Conservation (phyloP, 1,139 yeast species). For the Geotrichum europaeum region DNA sequence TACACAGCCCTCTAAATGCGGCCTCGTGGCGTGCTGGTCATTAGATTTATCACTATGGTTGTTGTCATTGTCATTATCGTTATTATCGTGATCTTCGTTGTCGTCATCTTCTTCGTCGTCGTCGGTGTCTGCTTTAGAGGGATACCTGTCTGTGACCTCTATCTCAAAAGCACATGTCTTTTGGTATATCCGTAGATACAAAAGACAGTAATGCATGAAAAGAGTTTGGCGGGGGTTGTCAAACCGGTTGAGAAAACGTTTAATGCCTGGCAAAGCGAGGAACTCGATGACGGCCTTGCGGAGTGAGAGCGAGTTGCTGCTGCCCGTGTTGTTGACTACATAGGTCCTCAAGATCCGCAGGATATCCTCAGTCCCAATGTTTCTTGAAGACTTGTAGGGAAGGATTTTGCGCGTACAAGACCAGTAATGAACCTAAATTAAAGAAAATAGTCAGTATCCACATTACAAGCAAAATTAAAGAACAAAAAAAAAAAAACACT, state of each 20-base stretch:
- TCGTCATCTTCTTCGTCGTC: slow-evolving; percentile 29
- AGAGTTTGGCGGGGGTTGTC: slow-evolving; percentile 29
- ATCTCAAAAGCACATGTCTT: slow-evolving; percentile 41
- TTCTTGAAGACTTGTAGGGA: slow-evolving; percentile 28
- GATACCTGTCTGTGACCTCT: slow-evolving; percentile 41
- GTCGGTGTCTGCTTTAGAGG: slow-evolving; percentile 30
- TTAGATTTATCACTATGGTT: slow-evolving; percentile 8
- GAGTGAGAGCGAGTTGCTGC: slow-evolving; percentile 14
- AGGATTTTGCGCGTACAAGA: slow-evolving; percentile 35
- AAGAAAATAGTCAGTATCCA: neutral
- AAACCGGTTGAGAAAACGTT: slow-evolving; percentile 30
- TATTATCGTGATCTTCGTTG: neutral
- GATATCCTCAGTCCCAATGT: slow-evolving; percentile 24
- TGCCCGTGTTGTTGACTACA: slow-evolving; percentile 21
- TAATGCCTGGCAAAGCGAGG: slow-evolving; percentile 29
- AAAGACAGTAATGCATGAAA: slow-evolving; percentile 36
- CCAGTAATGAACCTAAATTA: slow-evolving; percentile 26
- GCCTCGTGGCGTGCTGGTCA: slow-evolving; percentile 12
- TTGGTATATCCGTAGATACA: slow-evolving; percentile 37
- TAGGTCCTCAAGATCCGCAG: slow-evolving; percentile 23
- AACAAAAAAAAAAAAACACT: neutral
- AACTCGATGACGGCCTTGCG: slow-evolving; percentile 30
- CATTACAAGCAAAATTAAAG: neutral
- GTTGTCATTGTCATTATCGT: slow-evolving; percentile 11
- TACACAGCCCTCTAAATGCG: slow-evolving; percentile 38